Evolutionary conservation across 1,284 basidiomycete species (phyloP).

Genomic region (Irpex sp.): DNA sequence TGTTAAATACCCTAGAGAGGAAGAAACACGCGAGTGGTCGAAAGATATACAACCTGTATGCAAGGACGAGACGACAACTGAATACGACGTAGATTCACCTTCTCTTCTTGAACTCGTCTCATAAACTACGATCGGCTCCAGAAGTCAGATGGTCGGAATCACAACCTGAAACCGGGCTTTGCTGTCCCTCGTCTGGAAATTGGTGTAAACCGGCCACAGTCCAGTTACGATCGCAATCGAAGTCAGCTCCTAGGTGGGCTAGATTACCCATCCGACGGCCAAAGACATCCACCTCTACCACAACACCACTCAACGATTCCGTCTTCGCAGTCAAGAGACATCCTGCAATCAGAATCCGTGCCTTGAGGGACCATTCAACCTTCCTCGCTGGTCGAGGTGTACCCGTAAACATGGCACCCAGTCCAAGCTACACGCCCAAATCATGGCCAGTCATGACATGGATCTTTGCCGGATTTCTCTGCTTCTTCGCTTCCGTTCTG

Average conservation of each 20-base stretch:
- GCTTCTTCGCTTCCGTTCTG: background rate
- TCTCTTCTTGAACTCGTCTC: background rate
- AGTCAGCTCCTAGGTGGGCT: background rate
- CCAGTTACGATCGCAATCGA: background rate
- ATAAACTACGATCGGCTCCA: too few species aligned
- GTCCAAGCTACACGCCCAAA: background rate
- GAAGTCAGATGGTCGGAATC: background rate
- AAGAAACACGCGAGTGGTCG: too few species aligned
- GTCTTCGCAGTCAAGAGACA: background rate
- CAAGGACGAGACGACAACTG: too few species aligned
- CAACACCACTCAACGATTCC: background rate
- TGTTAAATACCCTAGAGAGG: too few species aligned
- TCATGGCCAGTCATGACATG: background rate
- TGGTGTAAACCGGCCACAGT: too few species aligned
- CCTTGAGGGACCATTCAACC: too few species aligned
- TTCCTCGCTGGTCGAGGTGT: too few species aligned
- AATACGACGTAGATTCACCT: background rate
- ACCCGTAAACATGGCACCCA: background rate
- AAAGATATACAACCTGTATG: too few species aligned
- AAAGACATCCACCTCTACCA: background rate
- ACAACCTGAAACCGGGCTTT: background rate
- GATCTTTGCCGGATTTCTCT: background rate
- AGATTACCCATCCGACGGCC: background rate
- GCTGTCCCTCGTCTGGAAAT: too few species aligned
- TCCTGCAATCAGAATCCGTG: too few species aligned